Conservation (phyloP, 148 eudicot species). For the Rhododendron williamsianum region DNA sequence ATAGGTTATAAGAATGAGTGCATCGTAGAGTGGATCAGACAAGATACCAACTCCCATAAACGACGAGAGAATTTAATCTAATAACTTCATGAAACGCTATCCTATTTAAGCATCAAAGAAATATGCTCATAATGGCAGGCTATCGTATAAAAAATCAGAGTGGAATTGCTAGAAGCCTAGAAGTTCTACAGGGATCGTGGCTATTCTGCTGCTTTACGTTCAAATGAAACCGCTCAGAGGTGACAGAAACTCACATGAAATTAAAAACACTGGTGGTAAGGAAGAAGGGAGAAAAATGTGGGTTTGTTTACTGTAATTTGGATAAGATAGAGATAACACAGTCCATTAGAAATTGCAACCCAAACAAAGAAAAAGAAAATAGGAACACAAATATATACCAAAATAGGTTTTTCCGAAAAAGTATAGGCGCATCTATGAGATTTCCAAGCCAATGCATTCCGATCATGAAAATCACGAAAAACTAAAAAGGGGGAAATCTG, state of each 20-base stretch:
- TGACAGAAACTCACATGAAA: conserved; percentile 7
- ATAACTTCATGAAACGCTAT: background rate
- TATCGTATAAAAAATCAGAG: background rate
- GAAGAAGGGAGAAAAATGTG: background rate
- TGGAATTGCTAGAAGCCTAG: background rate
- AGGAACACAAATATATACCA: background rate
- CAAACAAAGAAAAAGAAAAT: background rate
- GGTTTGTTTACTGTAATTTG: background rate
- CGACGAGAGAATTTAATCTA: background rate
- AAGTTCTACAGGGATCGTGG: background rate
- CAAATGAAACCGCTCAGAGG: background rate
- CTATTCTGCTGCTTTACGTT: background rate
- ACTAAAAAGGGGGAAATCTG: background rate
- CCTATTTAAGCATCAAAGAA: background rate
- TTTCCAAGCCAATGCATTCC: background rate
- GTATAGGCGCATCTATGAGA: background rate
- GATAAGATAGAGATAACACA: background rate
- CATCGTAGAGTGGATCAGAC: background rate
- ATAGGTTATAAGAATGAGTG: background rate
- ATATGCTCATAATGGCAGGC: background rate
- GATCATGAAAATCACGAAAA: background rate
- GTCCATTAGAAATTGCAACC: background rate
- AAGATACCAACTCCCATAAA: conserved; percentile 3
- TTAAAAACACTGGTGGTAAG: background rate
- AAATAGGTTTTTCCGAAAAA: background rate